phyloP scores from a whole-genome alignment of 2,329 filamentous ascomycete genomes.

The Stagonosporopsis chrysanthemi region DNA sequence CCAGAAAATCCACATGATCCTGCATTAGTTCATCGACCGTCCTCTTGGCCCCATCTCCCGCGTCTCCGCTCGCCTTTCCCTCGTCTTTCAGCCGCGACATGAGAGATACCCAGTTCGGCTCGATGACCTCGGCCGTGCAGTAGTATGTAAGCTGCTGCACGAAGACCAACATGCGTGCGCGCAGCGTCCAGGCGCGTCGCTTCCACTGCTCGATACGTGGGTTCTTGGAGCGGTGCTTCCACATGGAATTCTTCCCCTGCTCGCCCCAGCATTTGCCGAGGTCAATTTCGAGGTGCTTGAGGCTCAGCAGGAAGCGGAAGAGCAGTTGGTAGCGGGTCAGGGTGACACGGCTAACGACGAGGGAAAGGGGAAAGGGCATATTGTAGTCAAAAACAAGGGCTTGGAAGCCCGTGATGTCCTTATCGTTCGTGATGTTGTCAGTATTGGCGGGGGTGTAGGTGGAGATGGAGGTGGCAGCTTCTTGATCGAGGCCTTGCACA shows the following conservation, averaged over 20 bases:
- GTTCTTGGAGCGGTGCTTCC: slow-evolving; percentile 80
- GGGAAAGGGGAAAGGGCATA: slow-evolving; percentile 91
- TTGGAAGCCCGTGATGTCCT: slow-evolving; percentile 88
- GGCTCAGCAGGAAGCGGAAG: slow-evolving; percentile 89
- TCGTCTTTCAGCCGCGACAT: slow-evolving; percentile 80
- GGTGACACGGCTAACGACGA: slow-evolving; percentile 95
- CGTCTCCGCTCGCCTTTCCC: slow-evolving; percentile 45
- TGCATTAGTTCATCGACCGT: slow-evolving; percentile 99
- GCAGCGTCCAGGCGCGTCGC: slow-evolving; percentile 85
- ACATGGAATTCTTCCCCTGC: slow-evolving; percentile 80
- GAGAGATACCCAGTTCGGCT: slow-evolving; percentile 94
- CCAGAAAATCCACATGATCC: slow-evolving; percentile 96
- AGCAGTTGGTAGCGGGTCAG: slow-evolving; percentile 96
- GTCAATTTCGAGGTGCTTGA: slow-evolving; percentile 88
- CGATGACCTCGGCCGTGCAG: slow-evolving; percentile 95
- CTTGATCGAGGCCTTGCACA: slow-evolving; percentile 93
- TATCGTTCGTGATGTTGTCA: slow-evolving; percentile 71
- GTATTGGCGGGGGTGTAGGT: slow-evolving; percentile 74
- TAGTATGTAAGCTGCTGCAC: slow-evolving; percentile 97
- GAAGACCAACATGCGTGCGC: slow-evolving; percentile 94
- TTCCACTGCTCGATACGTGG: slow-evolving; percentile 89
- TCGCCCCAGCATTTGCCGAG: slow-evolving; percentile 89
- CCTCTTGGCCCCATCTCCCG: slow-evolving; percentile 62
- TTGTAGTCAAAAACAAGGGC: slow-evolving; percentile 93
- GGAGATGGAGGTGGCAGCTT: slow-evolving; percentile 69